Evolutionary conservation across 495 filamentous ascomycete genomes (phyloP), one percentile per base, ranked within the genome.

Genomic region (Clavariopsis aquatica): DNA sequence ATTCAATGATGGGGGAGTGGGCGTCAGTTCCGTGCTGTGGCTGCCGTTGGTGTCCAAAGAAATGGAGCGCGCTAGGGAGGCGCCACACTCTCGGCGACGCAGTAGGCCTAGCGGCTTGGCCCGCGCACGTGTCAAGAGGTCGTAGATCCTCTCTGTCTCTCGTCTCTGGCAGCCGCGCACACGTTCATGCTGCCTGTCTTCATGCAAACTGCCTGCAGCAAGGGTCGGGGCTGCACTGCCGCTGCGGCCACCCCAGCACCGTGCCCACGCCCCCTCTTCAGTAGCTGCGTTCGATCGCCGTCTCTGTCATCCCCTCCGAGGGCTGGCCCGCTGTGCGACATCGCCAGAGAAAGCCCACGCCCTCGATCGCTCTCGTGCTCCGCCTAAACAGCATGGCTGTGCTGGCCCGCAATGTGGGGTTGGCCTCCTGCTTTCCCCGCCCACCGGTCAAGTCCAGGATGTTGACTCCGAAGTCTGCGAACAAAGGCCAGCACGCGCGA

Each of bases 171-270:
- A n/a, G 31, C 31, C 6, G 38, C 38, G 38, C 38, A 43, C 38
- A 15, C 38, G 8, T 9, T 43, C 38, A 9, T 43, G 20, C 47
- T 24, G 47, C 17, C 8, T 22, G 19, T 24, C 12, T 49, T 52
- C 57, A 49, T 60, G 23, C 47, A 28, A 49, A 23, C 47, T 22
- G 36, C 31, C 20, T 49, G 56, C 56, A 49, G 27, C 56, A 59
- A 47, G 56, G 56, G 43, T 49, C 43, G 56, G 22, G 56, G 56
- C 56, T 10, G 45, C 31, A 1, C 17, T 64, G 52, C 51, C 60
- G 51, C 31, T 57, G 41, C 17, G 22, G 49, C 3, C n/a, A n/a
- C 56, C 20, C 19, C 8, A 34, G 13, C 31, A 28, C 36, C 31
- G 7, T 3, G 20, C n/a, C 13, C 26, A 22, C 24, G 2, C 28